Evolutionary conservation across 2,329 filamentous ascomycete genomes (phyloP).

Genomic region (Talaromyces sp.): DNA sequence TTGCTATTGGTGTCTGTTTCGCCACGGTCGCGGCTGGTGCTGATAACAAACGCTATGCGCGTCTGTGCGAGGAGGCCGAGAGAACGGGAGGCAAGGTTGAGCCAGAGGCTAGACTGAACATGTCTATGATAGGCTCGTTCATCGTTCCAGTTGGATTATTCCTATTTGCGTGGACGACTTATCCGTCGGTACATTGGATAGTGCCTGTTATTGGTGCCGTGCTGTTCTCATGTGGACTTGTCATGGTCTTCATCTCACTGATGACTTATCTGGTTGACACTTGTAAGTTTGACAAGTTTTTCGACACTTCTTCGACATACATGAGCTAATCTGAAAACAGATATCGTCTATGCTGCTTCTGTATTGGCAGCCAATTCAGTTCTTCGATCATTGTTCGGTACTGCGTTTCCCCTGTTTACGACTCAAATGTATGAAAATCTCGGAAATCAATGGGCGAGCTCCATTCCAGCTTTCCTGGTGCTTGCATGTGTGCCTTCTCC

Average conservation of each 20-base stretch:
- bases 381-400: no score
- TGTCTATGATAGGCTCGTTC: neutral
- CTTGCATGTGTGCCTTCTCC: slow-evolving; percentile 3
- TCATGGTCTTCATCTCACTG: neutral
- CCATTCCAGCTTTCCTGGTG: slow-evolving; percentile 5
- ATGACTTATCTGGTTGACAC: neutral
- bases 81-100: neutral
- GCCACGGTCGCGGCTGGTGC: slow-evolving; percentile 38
- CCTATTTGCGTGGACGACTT: neutral
- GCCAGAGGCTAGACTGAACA: neutral
- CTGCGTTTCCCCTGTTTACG: no score
- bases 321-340: no score
- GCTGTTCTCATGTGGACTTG: slow-evolving; percentile 47
- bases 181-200: neutral
- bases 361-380: no score
- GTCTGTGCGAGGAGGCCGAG: no score
- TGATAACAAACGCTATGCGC: neutral
- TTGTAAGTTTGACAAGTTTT: no score
- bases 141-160: neutral
- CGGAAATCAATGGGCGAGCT: slow-evolving; percentile 7
- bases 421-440: slow-evolving; percentile 3
- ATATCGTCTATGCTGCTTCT: no score
- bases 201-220: slow-evolving; percentile 38
- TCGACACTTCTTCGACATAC: no score
- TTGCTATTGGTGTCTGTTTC: slow-evolving; percentile 40